These are phyloP conservation scores for Nicotiana paniculata DNA, from an alignment of 257 asterid species.

Conservation along the genomic window DNA sequence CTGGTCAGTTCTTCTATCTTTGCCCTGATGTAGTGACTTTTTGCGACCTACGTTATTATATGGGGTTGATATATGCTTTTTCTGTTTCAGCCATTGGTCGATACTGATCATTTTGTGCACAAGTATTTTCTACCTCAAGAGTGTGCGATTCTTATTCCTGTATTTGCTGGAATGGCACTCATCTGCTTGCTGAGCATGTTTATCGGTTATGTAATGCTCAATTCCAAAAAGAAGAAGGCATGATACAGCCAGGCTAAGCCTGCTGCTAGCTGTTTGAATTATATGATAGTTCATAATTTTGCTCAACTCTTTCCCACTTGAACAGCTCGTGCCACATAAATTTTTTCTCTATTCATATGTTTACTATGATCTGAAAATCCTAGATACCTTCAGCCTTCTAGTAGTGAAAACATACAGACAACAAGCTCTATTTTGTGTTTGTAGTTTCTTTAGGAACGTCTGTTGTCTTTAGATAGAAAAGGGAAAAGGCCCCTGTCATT, in stretches of 20 bases:
- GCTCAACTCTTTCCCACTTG: neutral
- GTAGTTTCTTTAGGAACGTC: neutral
- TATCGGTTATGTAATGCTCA: conserved; percentile 79
- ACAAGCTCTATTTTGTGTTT: neutral
- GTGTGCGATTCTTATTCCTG: conserved; percentile 64
- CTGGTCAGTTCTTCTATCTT: conserved; percentile 44
- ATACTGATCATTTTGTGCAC: conserved; percentile 84
- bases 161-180: conserved; percentile 57
- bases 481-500: neutral
- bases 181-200: conserved; percentile 61
- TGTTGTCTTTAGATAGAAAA: neutral
- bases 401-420: neutral
- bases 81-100: conserved; percentile 78
- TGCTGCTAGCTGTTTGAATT: neutral
- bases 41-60: neutral
- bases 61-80: neutral
- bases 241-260: conserved; percentile 18
- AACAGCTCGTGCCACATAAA: neutral
- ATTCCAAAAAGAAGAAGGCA: conserved; percentile 65
- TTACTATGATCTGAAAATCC: neutral
- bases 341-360: neutral
- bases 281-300: neutral
- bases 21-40: neutral
- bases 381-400: neutral
- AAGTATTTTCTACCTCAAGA: conserved; percentile 87